These are phyloP conservation scores for cucumber (Cucumis sativus) DNA, from an alignment of 306 rosid species.

Conservation along the genomic window Cucumber_9930_V3 NC_026659.2:3143001-3143500, in stretches of 20 bases:
- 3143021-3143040: slow-evolving; percentile 62
- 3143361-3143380: background rate
- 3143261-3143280: background rate
- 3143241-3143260: background rate
- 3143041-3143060: slow-evolving; percentile 53
- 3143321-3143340: background rate
- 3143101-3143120: slow-evolving; percentile 58
- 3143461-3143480: too few relatives aligned
- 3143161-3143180: background rate
- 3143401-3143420: background rate
- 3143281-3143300: background rate
- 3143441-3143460: background rate
- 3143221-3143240: background rate
- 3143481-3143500: too few relatives aligned
- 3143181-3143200: background rate
- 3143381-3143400: background rate
- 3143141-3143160: slow-evolving; percentile 49
- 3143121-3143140: slow-evolving; percentile 86
- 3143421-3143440: background rate
- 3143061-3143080: slow-evolving; percentile 76
- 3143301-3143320: background rate
- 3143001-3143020: slow-evolving; percentile 97
- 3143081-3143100: slow-evolving; percentile 50
- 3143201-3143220: background rate
- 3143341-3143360: background rate